Conservation (phyloP, 169 alveolate genomes). For the Cryptosporidium viatorum region DNA sequence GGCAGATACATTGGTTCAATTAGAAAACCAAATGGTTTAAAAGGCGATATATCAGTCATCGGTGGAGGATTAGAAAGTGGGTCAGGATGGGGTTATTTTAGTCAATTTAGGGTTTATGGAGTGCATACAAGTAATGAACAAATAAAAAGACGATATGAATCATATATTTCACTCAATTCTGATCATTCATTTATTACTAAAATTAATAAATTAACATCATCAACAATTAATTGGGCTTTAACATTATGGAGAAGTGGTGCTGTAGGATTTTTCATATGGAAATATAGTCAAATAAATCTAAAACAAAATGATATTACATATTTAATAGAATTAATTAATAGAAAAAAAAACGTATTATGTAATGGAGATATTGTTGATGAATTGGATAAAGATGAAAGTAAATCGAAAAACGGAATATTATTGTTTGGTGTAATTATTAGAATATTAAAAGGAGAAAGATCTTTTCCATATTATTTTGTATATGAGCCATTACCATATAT, state of each 20-base stretch:
- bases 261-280: slow-evolving; percentile 67
- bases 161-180: slow-evolving; percentile 49
- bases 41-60: slow-evolving; percentile 59
- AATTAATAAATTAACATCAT: slow-evolving; percentile 43
- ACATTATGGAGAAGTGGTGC: slow-evolving; percentile 75
- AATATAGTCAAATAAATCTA: slow-evolving; percentile 60
- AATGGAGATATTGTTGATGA: slow-evolving; percentile 56
- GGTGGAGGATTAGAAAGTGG: slow-evolving; percentile 75
- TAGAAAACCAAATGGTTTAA: slow-evolving; percentile 64
- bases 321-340: slow-evolving; percentile 65
- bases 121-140: slow-evolving; percentile 69
- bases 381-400: background rate
- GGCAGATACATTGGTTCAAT: slow-evolving; percentile 67
- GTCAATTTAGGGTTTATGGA: slow-evolving; percentile 69
- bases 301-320: slow-evolving; percentile 50
- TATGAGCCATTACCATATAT: slow-evolving; percentile 71
- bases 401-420: slow-evolving; percentile 45
- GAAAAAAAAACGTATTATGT: slow-evolving; percentile 21
- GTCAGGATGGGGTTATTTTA: slow-evolving; percentile 70
- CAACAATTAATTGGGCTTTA: slow-evolving; percentile 68
- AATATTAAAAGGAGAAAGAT: slow-evolving; percentile 73
- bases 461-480: slow-evolving; percentile 73
- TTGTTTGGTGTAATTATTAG: slow-evolving; percentile 65
- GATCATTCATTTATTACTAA: slow-evolving; percentile 56
- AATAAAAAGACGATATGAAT: slow-evolving; percentile 56